Conservation (phyloP, 768 basidiomycete species). For the Suillus variegatus region DNA sequence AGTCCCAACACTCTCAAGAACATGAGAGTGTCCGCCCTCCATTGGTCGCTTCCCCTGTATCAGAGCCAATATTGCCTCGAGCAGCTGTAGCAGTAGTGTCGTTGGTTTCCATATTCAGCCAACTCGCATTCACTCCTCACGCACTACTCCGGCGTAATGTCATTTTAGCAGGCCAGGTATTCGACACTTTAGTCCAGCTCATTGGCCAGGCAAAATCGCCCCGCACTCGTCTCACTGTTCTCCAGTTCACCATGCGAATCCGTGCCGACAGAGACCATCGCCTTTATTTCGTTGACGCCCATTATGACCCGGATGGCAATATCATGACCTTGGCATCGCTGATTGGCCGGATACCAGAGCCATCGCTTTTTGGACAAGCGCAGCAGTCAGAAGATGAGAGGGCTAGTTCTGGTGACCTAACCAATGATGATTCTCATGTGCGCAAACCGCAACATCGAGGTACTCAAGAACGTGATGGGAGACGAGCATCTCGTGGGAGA, state of each 20-base stretch:
- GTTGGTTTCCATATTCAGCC: constrained; percentile 65
- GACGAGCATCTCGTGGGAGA: constrained; percentile 54
- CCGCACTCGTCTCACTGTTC: constrained; percentile 64
- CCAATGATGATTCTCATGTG: constrained; percentile 29
- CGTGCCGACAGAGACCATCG: constrained; percentile 90
- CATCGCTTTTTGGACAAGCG: not conserved
- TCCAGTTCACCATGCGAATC: constrained; percentile 88
- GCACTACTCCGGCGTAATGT: constrained; percentile 48
- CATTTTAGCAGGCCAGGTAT: constrained; percentile 55
- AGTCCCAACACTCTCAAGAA: constrained; percentile 49
- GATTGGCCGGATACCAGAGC: constrained; percentile 51
- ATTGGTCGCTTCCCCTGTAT: constrained; percentile 25
- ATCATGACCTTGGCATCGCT: constrained; percentile 60
- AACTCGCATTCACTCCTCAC: constrained; percentile 70
- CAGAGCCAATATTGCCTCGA: constrained; percentile 38
- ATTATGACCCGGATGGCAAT: constrained; percentile 59
- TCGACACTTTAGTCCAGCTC: constrained; percentile 50
- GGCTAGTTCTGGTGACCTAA: constrained; percentile 20
- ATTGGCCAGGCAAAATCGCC: constrained; percentile 48
- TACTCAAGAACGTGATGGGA: constrained; percentile 53
- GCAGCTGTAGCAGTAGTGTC: constrained; percentile 63
- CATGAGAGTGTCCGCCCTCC: constrained; percentile 34
- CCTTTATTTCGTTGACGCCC: constrained; percentile 63
- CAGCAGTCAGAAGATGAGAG: constrained; percentile 27
- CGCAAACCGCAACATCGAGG: constrained; percentile 50